Percentiles rank a stretch among this genome's conserved stretches.
phyloP scores from a whole-genome alignment of 2,329 filamentous ascomycete species.

The Fusarium guadeloupense region DNA sequence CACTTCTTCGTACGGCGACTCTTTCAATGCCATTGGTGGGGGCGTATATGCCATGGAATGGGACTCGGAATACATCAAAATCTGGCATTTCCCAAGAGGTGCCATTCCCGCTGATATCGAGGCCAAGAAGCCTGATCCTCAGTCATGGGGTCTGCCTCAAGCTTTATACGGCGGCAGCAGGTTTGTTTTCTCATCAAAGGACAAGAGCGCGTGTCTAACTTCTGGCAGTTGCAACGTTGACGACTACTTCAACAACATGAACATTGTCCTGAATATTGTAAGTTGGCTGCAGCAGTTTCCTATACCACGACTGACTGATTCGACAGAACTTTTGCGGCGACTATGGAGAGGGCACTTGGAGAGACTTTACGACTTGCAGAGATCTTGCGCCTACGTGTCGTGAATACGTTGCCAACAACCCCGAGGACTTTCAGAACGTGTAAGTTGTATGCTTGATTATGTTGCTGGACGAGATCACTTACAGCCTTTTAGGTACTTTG shows the following conservation, averaged over 20 bases:
- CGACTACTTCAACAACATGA: slow-evolving; percentile 72
- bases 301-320: background rate
- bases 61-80: slow-evolving; percentile 71
- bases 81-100: slow-evolving; percentile 80
- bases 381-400: slow-evolving; percentile 55
- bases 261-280: slow-evolving; percentile 76
- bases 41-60: slow-evolving; percentile 78
- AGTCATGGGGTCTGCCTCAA: slow-evolving; percentile 72
- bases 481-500: slow-evolving; percentile 52
- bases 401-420: slow-evolving; percentile 58
- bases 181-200: background rate
- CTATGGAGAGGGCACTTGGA: slow-evolving; percentile 68
- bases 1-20: slow-evolving; percentile 64
- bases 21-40: slow-evolving; percentile 73
- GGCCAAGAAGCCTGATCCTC: slow-evolving; percentile 67
- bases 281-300: slow-evolving; percentile 11
- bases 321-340: slow-evolving; percentile 76
- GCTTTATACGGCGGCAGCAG: slow-evolving; percentile 70
- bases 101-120: slow-evolving; percentile 72
- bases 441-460: slow-evolving; percentile 34
- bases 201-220: background rate
- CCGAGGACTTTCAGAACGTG: slow-evolving; percentile 53
- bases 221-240: slow-evolving; percentile 69
- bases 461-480: background rate
- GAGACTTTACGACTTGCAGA: slow-evolving; percentile 50